phyloP scores from a whole-genome alignment of 2,329 filamentous ascomycete genomes.

The Chrysoporthe puriensis region DNA sequence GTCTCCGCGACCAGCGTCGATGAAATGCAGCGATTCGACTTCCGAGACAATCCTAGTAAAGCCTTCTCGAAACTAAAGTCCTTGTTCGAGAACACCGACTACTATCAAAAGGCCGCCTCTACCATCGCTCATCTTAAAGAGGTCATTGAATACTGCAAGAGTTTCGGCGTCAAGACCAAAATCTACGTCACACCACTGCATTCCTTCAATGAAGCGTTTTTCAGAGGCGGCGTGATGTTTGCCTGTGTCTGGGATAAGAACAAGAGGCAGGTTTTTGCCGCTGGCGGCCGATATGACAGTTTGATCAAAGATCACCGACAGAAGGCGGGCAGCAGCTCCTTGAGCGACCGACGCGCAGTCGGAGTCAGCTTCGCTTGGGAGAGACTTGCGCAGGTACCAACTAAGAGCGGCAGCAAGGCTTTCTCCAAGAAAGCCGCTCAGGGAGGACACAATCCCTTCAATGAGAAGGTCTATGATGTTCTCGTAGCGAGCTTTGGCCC shows the following conservation, averaged over 20 bases:
- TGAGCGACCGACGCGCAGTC: constrained; percentile 75
- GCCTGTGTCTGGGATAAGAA: constrained; percentile 88
- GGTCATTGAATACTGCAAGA: constrained; percentile 75
- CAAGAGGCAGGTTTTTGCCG: constrained; percentile 83
- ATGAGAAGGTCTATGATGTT: constrained; percentile 76
- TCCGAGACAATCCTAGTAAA: constrained; percentile 66
- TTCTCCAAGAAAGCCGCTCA: constrained; percentile 71
- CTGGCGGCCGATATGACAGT: constrained; percentile 89
- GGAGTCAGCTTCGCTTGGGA: constrained; percentile 94
- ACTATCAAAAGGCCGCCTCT: constrained; percentile 73
- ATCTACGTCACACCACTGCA: constrained; percentile 84
- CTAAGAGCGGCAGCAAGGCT: constrained; percentile 52
- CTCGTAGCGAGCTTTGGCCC: constrained; percentile 87
- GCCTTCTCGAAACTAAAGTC: constrained; percentile 62
- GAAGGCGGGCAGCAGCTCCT: constrained; percentile 52
- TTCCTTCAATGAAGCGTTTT: constrained; percentile 91
- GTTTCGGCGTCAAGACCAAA: constrained; percentile 75
- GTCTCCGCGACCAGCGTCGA: constrained; percentile 89
- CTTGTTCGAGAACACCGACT: constrained; percentile 65
- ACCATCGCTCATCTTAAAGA: constrained; percentile 80
- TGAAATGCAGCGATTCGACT: constrained; percentile 89
- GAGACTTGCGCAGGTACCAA: constrained; percentile 69
- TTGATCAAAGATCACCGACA: constrained; percentile 84
- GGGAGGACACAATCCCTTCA: constrained; percentile 66
- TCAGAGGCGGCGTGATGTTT: constrained; percentile 82